Evolutionary conservation across 441 rosid genomes (phyloP), one percentile per base, ranked within the genome.

Genomic region (Manihot esculenta): DNA sequence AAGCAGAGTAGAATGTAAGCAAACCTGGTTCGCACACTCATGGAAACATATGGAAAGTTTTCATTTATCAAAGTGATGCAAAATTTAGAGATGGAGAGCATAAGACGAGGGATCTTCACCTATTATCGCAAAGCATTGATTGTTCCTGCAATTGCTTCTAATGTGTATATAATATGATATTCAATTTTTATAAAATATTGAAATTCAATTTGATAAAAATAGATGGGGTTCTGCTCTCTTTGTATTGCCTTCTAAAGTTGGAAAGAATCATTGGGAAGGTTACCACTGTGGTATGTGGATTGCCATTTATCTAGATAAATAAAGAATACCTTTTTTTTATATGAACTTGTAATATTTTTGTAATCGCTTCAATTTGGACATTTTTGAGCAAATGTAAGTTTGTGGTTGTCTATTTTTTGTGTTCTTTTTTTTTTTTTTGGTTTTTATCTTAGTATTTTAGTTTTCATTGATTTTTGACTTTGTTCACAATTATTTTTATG

Each of bases 401-500:
- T 33, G 35, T 51, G 18, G 21, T 54, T 64, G 23, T 24, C 53
- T 56, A 30, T 20, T 33, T 63, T 18, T 26, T 27, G 26, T 38
- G 1, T 18, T 58, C 24, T 54, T 35, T 47, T 59, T 20, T n/a
- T n/a, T n/a, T n/a, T n/a, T n/a, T n/a, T n/a, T n/a, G n/a, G n/a
- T n/a, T n/a, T n/a, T n/a, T 7, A 24, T 44, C 11, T 62, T 48
- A 10, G 12, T 18, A 30, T 68, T 59, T 42, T 63, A 14, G 70
- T 50, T 67, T 54, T 66, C 58, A 69, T 42, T 53, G 21, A 69
- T 49, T 35, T 35, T 66, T 47, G 33, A 58, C 30, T 54, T 60
- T 62, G 38, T 62, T 35, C 13, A 41, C 45, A 27, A 54, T 56
- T 66, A 49, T 66, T 58, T 71, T 62, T 33, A 23, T 47, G 65